phyloP scores from a whole-genome alignment of 2,329 filamentous ascomycete species.

The Fusarium mundagurra region DNA sequence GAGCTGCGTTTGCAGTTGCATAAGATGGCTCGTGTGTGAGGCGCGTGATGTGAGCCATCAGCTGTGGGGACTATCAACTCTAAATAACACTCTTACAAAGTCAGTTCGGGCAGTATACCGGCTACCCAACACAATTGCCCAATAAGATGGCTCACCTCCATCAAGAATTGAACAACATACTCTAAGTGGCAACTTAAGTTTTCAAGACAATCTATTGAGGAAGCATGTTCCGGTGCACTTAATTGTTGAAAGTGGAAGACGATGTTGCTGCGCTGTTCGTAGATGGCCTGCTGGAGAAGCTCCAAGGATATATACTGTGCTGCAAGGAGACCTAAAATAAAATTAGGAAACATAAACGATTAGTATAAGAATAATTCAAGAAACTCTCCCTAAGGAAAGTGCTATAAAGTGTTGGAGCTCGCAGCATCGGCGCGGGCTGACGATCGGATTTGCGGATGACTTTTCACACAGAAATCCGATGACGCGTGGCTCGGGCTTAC shows the following conservation, averaged over 20 bases:
- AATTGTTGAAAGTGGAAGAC: no score
- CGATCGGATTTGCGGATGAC: conserved; percentile 4
- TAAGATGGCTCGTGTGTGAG: no score
- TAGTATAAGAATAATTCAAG: fast-evolving
- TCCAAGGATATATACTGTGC: no score
- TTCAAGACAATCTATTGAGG: fast-evolving
- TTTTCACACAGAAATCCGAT: conserved; percentile 1
- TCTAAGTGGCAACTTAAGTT: fast-evolving
- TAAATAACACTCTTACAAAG: no score
- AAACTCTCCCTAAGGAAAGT: fast-evolving
- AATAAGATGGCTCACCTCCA: not conserved
- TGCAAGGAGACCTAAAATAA: fast-evolving
- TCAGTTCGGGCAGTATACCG: no score
- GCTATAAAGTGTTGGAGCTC: not conserved
- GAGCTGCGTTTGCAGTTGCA: no score
- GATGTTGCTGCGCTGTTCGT: not conserved
- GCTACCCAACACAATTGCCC: no score
- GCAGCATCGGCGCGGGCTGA: not conserved
- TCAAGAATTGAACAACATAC: fast-evolving
- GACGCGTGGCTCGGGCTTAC: conserved; percentile 2
- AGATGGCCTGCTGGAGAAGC: not conserved
- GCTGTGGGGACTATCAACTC: no score
- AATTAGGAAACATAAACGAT: no score
- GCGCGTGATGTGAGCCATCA: no score
- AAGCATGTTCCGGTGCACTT: fast-evolving